phyloP scores from a whole-genome alignment of 2,329 filamentous ascomycete genomes.

The Colletotrichum navitas region DNA sequence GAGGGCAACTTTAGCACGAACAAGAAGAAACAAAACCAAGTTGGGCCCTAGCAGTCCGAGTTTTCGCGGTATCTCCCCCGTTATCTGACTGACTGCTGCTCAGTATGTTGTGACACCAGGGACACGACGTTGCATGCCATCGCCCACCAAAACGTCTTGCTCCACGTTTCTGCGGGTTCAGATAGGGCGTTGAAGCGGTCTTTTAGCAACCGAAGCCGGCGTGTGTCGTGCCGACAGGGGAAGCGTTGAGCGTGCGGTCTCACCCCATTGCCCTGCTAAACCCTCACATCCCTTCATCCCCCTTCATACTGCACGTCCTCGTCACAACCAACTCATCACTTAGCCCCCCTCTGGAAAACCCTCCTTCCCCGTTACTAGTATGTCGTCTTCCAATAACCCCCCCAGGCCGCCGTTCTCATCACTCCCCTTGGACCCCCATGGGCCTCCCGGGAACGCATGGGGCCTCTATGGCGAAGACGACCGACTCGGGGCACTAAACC shows the following conservation, averaged over 20 bases:
- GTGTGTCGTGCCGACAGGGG: slow-evolving; percentile 15
- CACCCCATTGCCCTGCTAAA: too few species aligned
- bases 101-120: not conserved
- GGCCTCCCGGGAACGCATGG: slow-evolving; percentile 68
- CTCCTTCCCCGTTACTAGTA: not conserved
- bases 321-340: not conserved
- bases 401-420: slow-evolving; percentile 42
- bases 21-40: not conserved
- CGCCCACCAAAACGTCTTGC: not conserved
- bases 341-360: too few species aligned
- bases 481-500: slow-evolving; percentile 67
- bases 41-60: not conserved
- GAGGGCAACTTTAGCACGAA: not conserved
- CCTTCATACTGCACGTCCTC: not conserved
- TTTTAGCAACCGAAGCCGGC: slow-evolving; percentile 1
- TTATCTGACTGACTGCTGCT: not conserved
- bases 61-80: not conserved
- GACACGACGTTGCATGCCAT: not conserved
- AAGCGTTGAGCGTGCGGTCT: not conserved
- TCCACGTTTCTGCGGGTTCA: not conserved
- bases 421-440: slow-evolving; percentile 62
- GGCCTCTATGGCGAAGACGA: slow-evolving; percentile 65
- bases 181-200: not conserved
- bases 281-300: not conserved
- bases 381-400: not conserved